Evolutionary conservation across 1,284 basidiomycete genomes (phyloP).

Genomic region (Cerrena zonata): DNA sequence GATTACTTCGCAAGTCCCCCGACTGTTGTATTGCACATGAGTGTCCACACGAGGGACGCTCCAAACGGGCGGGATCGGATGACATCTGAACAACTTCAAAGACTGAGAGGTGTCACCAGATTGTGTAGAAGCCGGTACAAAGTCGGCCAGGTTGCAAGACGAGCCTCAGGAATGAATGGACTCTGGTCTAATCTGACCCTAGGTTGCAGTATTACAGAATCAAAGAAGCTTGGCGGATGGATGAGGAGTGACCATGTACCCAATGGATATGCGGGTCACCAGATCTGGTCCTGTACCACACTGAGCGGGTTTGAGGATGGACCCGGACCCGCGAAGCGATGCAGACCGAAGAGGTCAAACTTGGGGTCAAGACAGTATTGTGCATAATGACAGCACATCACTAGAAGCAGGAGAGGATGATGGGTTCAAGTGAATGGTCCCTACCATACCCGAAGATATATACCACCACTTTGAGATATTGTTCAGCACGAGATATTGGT

Average conservation of each 20-base stretch:
- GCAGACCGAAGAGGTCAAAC: no score
- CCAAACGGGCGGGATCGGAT: background rate
- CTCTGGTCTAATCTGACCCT: background rate
- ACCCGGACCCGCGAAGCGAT: background rate
- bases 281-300: background rate
- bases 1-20: background rate
- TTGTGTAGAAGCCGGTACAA: background rate
- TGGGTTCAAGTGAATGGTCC: no score
- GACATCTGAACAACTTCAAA: background rate
- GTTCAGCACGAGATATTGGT: no score
- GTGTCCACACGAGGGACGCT: background rate
- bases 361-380: no score
- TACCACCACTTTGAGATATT: no score
- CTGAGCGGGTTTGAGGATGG: background rate
- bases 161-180: background rate
- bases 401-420: no score
- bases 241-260: background rate
- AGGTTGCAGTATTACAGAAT: background rate
- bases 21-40: background rate
- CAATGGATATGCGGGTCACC: background rate
- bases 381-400: no score
- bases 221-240: background rate
- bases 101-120: no score
- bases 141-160: background rate
- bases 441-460: no score